Evolutionary conservation across 2,329 filamentous ascomycete species (phyloP), one percentile per base, ranked within the genome.

Genomic region (Cladophialophora psammophila): DNA sequence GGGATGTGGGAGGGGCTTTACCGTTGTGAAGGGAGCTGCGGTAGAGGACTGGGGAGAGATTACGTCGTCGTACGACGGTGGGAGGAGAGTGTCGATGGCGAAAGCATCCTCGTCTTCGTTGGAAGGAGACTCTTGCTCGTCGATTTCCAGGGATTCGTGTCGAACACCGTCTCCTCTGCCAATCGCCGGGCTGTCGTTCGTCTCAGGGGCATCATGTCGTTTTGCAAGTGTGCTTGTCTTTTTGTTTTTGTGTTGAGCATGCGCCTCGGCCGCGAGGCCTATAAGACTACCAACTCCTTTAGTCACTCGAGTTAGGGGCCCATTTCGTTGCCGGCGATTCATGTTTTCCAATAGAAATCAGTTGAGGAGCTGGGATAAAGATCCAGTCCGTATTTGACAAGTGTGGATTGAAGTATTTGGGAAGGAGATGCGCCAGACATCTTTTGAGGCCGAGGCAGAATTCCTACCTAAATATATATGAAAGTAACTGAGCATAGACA

Each of bases 241-340:
- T 34, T 38, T 57, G 32, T 57, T 38, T 31, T 57, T 57, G 54
- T 38, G 54, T 10, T 57, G 54, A 12, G 32, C 32, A 57, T 57
- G 54, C 32, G 54, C 54, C 32, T 57, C 54, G 9, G 20, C 35
- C 18, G 54, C 54, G 13, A 57, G 54, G n/a, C 54, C 54, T n/a
- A 57, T 38, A 31, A 57, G 54, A 57, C 18, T 18, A 3, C 54
- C 54, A 34, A 57, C 4, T 6, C 54, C 54, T 38, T 57, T 57
- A 8, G 54, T 57, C 12, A 15, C 32, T 12, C 35, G 31, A 20
- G 8, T 26, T 3, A 57, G 6, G 18, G 34, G 20, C 13, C 54
- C 54, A 20, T 38, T 15, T 34, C 32, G 54, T 57, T 38, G 10
- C 15, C 13, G 13, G 15, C 15, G 13, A 42, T n/a, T 42, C 40